phyloP scores from a whole-genome alignment of 768 basidiomycete species.

The Leccinellum luteum region DNA sequence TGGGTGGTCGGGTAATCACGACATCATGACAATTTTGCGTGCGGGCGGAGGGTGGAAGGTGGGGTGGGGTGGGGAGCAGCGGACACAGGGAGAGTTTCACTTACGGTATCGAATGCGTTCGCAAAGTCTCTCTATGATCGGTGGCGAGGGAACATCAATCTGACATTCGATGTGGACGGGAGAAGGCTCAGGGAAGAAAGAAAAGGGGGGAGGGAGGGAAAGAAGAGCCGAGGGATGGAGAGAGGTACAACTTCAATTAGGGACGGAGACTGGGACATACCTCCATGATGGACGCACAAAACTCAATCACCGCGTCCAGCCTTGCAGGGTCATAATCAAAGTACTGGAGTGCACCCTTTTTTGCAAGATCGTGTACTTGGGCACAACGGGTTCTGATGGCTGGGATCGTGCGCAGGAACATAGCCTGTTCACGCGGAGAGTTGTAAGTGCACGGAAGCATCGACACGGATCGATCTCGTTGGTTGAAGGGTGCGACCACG shows the following conservation, averaged over 20 bases:
- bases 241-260: background rate
- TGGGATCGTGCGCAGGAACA: slow-evolving; percentile 80
- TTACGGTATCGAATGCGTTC: slow-evolving; percentile 58
- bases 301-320: slow-evolving; percentile 64
- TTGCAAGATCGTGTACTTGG: slow-evolving; percentile 75
- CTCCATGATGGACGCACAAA: slow-evolving; percentile 76
- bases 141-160: background rate
- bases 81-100: slow-evolving; percentile 20
- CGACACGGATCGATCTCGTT: slow-evolving; percentile 4
- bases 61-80: background rate
- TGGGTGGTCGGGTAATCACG: background rate
- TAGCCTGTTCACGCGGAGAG: slow-evolving; percentile 33
- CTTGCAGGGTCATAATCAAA: slow-evolving; percentile 83
- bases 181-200: background rate
- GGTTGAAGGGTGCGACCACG: background rate
- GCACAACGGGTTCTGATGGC: slow-evolving; percentile 87
- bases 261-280: slow-evolving; percentile 35
- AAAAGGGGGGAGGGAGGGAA: background rate
- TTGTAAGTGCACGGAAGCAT: slow-evolving; percentile 8
- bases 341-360: slow-evolving; percentile 72
- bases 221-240: background rate
- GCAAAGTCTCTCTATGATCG: slow-evolving; percentile 73
- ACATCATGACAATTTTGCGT: background rate
- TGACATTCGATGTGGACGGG: slow-evolving; percentile 3
- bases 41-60: slow-evolving; percentile 9